Evolutionary conservation across 169 alveolate species (phyloP).

Genomic region (Cryptosporidium parvum): DNA sequence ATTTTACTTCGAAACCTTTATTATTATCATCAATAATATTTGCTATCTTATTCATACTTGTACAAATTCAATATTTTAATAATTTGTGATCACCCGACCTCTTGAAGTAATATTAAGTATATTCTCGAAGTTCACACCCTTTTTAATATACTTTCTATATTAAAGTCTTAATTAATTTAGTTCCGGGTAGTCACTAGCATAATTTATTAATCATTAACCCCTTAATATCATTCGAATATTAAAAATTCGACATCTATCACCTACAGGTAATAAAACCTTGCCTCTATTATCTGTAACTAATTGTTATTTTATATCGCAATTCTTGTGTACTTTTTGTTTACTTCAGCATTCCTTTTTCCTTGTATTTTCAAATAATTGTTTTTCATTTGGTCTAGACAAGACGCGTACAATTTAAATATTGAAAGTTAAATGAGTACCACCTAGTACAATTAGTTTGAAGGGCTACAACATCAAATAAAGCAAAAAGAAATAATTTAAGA

Average conservation of each 20-base stretch:
- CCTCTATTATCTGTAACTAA: neutral
- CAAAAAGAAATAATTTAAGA: neutral
- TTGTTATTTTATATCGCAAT: neutral
- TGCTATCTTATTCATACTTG: constrained; percentile 34
- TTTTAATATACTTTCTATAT: constrained; percentile 3
- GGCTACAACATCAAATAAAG: neutral
- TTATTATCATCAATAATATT: constrained; percentile 1
- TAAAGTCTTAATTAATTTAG: neutral
- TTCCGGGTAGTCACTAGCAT: constrained; percentile 19
- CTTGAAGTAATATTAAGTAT: neutral
- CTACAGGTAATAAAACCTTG: neutral
- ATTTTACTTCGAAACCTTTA: constrained; percentile 26
- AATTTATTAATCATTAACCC: constrained; percentile 7
- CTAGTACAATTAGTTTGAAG: neutral
- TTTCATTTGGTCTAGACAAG: constrained; percentile 4
- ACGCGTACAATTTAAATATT: neutral
- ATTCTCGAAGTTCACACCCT: constrained; percentile 15
- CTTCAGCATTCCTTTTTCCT: neutral
- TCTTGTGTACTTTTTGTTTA: neutral
- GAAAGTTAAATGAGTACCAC: neutral
- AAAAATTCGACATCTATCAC: constrained; percentile 11
- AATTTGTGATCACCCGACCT: constrained; percentile 3
- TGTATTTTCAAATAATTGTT: neutral
- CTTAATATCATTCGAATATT: neutral
- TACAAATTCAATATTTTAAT: neutral